Base-by-base conservation (phyloP, 225 moss, liverwort and hornwort species). In the Marchantia paleacea region DNA sequence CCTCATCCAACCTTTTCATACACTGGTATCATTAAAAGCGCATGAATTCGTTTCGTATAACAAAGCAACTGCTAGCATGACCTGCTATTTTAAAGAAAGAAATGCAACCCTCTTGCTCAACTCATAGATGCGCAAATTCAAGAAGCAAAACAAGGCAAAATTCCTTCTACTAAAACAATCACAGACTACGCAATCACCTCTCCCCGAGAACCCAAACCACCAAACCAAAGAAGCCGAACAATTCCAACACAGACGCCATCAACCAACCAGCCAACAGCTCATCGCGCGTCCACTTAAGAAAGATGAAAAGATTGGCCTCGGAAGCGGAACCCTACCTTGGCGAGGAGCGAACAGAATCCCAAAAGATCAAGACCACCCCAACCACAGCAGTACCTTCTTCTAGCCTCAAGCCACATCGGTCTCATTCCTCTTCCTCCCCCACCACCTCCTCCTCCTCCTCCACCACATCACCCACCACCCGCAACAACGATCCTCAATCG, bases 351-450 rank as follows among this genome's bases (percentile, higher is more conserved):
- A 75, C 75, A 26, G 53, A 73, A 52, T 54, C 26, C 73, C 24
- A 55, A 73, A 30, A 29, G 75, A 57, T 75, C 75, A 58, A 75
- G 75, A 73, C 66, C 22, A 70, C 30, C 39, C 39, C 66, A 28
- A 29, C 13, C 26, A 12, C 7, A 75, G 14, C 75, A 58, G 20
- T 29, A 75, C 18, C 30, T 73, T 73, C 72, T 73, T 73, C 72
- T 73, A 51, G 72, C 72, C 6, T 12, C 72, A 14, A 20, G 70
- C 72, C 72, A 73, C n/a, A 20, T 49, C 49, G 28, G 20, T 47
- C 3, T 10, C 73, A 54, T 54, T 74, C 53, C 73, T 54, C 52
- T 4, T 24, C 52, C 14, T 30, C 69, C 10, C 8, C 16, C 55
- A 6, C 29, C 0, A 52, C 24, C n/a, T 74, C 69, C 10, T 19